Percentiles rank a stretch among this genome's conserved stretches.
phyloP scores from a whole-genome alignment of 257 asterid genomes.

The Scutellaria baicalensis region DNA sequence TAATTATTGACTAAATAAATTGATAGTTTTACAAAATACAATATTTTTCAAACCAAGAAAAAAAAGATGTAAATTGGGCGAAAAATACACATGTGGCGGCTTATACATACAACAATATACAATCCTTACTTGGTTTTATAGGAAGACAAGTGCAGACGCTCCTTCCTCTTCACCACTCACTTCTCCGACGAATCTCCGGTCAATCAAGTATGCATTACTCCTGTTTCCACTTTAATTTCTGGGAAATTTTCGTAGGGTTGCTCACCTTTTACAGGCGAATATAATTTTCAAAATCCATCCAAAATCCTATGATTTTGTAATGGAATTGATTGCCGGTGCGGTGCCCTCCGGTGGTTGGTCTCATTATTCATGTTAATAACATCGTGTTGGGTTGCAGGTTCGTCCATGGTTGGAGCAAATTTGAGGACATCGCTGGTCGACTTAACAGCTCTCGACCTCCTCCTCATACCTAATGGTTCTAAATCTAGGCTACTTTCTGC shows the following conservation, averaged over 20 bases:
- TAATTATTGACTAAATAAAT: too few species aligned
- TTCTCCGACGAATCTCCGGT: not conserved
- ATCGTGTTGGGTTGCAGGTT: conserved; percentile 11
- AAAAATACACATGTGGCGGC: not conserved
- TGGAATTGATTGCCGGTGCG: not conserved
- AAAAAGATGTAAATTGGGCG: not conserved
- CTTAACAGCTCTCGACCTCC: conserved; percentile 14
- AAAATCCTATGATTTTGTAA: not conserved
- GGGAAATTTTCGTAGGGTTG: not conserved
- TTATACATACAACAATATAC: not conserved
- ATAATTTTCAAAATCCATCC: not conserved
- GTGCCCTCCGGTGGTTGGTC: not conserved
- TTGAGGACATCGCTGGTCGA: conserved; percentile 13
- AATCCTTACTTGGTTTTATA: not conserved
- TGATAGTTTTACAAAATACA: too few species aligned
- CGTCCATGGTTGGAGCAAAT: conserved; percentile 19
- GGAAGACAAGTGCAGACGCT: not conserved
- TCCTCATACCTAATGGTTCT: not conserved
- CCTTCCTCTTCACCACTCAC: not conserved
- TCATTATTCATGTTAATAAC: not conserved
- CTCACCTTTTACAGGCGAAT: not conserved
- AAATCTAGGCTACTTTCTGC: conserved; percentile 14
- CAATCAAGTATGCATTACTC: not conserved
- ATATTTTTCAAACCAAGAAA: not conserved
- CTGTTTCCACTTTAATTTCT: not conserved